Percentiles rank a stretch among this genome's conserved stretches.
phyloP scores from a whole-genome alignment of 768 basidiomycete species.

The Suillus paluster region DNA sequence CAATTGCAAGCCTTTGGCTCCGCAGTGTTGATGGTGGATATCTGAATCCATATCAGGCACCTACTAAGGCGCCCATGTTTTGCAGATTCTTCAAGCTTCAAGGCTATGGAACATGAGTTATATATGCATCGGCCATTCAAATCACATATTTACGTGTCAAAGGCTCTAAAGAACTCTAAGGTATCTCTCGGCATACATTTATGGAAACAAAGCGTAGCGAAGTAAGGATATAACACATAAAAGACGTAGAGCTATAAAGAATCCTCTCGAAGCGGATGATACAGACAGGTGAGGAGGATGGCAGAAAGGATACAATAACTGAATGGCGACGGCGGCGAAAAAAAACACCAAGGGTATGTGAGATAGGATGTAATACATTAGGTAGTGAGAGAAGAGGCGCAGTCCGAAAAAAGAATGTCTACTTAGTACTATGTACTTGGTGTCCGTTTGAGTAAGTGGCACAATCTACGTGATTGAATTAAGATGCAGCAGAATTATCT shows the following conservation, averaged over 20 bases:
- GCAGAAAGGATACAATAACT: background rate
- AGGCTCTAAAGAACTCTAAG: background rate
- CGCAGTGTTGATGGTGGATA: background rate
- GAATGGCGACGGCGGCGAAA: background rate
- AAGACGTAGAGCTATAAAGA: background rate
- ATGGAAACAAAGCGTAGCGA: background rate
- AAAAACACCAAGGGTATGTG: background rate
- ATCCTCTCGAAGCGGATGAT: background rate
- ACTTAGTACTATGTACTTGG: background rate
- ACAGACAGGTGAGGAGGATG: background rate
- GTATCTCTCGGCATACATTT: background rate
- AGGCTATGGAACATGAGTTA: no score
- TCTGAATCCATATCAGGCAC: background rate
- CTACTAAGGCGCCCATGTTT: background rate
- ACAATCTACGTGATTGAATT: constrained; percentile 2
- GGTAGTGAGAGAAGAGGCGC: background rate
- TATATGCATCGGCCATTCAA: background rate
- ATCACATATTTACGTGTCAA: background rate
- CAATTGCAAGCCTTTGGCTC: background rate
- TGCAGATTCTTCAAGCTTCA: background rate
- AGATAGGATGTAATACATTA: constrained; percentile 4
- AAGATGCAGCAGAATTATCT: constrained; percentile 13
- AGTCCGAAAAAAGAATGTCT: background rate
- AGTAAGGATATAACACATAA: background rate
- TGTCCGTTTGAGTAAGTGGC: background rate